phyloP scores from a whole-genome alignment of 2,329 filamentous ascomycete genomes.

The Sphaerulina populicola region DNA sequence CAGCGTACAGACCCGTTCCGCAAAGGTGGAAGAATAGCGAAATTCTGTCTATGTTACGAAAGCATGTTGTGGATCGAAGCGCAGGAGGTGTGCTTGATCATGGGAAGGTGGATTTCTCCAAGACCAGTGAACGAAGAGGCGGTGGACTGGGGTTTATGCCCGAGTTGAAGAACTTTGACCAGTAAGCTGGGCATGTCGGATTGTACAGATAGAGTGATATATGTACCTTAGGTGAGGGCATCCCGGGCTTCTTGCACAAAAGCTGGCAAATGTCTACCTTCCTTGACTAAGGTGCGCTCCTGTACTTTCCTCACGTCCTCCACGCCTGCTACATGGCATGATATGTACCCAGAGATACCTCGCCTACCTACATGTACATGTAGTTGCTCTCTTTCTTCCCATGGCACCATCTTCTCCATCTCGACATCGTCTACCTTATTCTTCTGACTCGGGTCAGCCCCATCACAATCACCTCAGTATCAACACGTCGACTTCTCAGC shows the following conservation, averaged over 20 bases:
- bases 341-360: too few species aligned
- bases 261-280: too few species aligned
- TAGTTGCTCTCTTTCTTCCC: too few species aligned
- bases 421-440: neutral
- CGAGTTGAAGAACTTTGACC: slow-evolving; percentile 42
- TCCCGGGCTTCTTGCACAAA: too few species aligned
- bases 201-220: neutral
- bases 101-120: slow-evolving; percentile 15
- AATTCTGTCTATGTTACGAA: slow-evolving; percentile 65
- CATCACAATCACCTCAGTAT: neutral
- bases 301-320: too few species aligned
- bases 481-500: neutral
- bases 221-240: too few species aligned
- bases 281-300: too few species aligned
- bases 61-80: slow-evolving; percentile 67
- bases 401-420: too few species aligned
- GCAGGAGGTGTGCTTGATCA: slow-evolving; percentile 46
- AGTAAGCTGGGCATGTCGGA: slow-evolving; percentile 7
- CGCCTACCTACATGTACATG: too few species aligned
- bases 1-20: slow-evolving; percentile 85
- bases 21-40: slow-evolving; percentile 75
- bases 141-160: slow-evolving; percentile 46
- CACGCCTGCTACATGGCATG: too few species aligned
- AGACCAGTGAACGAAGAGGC: slow-evolving; percentile 29
- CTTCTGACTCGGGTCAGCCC: neutral